phyloP scores from a whole-genome alignment of 176 grass and related monocot species.

The Bothriochloa decipiens region DNA sequence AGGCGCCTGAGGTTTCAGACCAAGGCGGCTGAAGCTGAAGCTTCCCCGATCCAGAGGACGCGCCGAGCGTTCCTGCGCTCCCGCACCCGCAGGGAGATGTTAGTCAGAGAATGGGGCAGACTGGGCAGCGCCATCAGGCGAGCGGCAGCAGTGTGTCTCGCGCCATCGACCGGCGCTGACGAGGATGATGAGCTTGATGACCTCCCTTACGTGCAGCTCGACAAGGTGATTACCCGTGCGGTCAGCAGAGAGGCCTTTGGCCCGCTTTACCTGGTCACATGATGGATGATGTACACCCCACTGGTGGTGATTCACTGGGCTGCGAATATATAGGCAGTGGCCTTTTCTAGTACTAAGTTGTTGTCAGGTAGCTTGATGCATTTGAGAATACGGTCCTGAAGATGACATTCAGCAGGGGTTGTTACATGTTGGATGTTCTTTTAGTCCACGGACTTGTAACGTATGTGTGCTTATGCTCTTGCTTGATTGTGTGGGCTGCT shows the following conservation, averaged over 20 bases:
- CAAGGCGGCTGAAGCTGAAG: not conserved
- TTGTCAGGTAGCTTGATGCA: not conserved
- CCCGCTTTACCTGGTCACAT: constrained; percentile 61
- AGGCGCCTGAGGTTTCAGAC: constrained; percentile 11
- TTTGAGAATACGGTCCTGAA: not conserved
- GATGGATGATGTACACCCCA: not conserved
- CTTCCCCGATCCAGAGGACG: not conserved
- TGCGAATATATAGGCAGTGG: too few relatives aligned
- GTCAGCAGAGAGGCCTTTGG: constrained; percentile 51
- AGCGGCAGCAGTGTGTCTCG: constrained; percentile 19
- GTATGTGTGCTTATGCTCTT: not conserved
- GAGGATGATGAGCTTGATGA: constrained; percentile 39
- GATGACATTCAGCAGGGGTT: not conserved
- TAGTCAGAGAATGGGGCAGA: constrained; percentile 16
- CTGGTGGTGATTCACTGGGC: not conserved
- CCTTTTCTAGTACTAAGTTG: not conserved
- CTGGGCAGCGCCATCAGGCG: not conserved
- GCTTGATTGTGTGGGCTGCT: too few relatives aligned
- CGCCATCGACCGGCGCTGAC: not conserved
- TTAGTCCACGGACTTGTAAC: not conserved
- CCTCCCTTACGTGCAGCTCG: constrained; percentile 50
- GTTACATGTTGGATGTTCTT: not conserved
- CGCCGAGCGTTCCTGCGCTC: not conserved
- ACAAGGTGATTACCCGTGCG: constrained; percentile 37
- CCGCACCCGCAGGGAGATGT: not conserved